Evolutionary conservation across 805 yeast genomes (phyloP).

Genomic region (Wilhelminamyces savonicus): DNA sequence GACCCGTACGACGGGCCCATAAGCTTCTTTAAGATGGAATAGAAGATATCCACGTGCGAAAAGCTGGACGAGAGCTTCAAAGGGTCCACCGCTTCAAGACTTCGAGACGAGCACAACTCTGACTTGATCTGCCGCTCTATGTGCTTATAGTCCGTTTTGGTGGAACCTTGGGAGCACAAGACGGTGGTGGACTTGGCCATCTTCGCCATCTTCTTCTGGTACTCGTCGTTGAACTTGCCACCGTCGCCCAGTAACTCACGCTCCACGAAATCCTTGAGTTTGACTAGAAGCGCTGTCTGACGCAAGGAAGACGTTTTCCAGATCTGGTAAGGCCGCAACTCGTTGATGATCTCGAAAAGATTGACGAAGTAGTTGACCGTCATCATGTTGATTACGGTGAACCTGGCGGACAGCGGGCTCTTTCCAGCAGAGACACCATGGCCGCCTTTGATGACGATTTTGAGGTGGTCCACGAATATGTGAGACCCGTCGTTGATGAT

Average conservation of each 20-base stretch:
- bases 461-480: slow-evolving; percentile 19
- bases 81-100: slow-evolving; percentile 21
- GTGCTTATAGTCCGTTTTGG: slow-evolving; percentile 18
- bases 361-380: slow-evolving; percentile 35
- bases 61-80: slow-evolving; percentile 21
- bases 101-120: slow-evolving; percentile 21
- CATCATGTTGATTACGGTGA: slow-evolving; percentile 32
- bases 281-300: slow-evolving; percentile 15
- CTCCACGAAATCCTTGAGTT: slow-evolving; percentile 22
- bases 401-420: slow-evolving; percentile 15
- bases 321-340: slow-evolving; percentile 28
- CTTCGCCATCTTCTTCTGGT: too few species aligned
- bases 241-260: slow-evolving; percentile 8
- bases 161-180: slow-evolving; percentile 17
- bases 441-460: slow-evolving; percentile 6
- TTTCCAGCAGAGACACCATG: slow-evolving; percentile 2
- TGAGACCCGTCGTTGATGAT: slow-evolving; percentile 34
- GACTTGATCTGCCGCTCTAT: slow-evolving; percentile 22
- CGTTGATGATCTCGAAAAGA: slow-evolving; percentile 29
- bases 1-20: slow-evolving; percentile 2
- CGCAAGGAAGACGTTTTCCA: slow-evolving; percentile 33
- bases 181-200: slow-evolving; percentile 7
- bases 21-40: slow-evolving; percentile 8
- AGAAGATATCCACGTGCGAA: slow-evolving; percentile 11
- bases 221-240: too few species aligned